Percentiles rank a stretch among this genome's conserved stretches.
phyloP scores from a whole-genome alignment of 1,284 basidiomycete genomes.

The Trichosporon sp. region DNA sequence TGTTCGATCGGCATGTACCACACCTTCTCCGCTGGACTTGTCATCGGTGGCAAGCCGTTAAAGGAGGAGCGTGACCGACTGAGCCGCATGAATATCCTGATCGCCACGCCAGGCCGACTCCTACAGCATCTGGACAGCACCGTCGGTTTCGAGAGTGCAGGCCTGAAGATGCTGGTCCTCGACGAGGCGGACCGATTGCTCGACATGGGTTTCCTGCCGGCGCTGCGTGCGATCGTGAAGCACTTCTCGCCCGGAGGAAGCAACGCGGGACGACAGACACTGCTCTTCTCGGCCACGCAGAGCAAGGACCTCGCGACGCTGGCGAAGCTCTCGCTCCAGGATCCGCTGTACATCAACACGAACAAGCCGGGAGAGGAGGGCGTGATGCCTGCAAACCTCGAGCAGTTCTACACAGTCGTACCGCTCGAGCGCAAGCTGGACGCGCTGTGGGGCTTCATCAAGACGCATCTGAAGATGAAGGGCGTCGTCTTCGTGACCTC shows the following conservation, averaged over 20 bases:
- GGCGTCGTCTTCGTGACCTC: conserved; percentile 89
- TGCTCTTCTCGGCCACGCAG: conserved; percentile 95
- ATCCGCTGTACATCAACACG: conserved; percentile 71
- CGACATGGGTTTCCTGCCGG: conserved; percentile 90
- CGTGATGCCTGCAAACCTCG: conserved; percentile 65
- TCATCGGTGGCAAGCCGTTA: conserved; percentile 94
- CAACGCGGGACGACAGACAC: conserved; percentile 68
- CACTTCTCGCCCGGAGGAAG: conserved; percentile 63
- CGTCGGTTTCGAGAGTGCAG: conserved; percentile 84
- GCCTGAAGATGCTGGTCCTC: conserved; percentile 87
- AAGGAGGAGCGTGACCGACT: conserved; percentile 88
- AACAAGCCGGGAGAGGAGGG: conserved; percentile 52
- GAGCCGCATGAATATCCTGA: conserved; percentile 91
- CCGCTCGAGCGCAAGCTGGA: conserved; percentile 84
- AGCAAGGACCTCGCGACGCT: conserved; percentile 84
- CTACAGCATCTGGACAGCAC: conserved; percentile 99
- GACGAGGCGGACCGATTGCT: conserved; percentile 96
- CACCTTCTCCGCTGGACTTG: conserved; percentile 86
- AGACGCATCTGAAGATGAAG: conserved; percentile 87
- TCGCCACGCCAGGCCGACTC: conserved; percentile 90
- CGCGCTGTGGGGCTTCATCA: conserved; percentile 90
- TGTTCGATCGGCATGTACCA: conserved; percentile 87
- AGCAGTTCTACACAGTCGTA: conserved; percentile 86
- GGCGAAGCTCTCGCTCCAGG: conserved; percentile 79
- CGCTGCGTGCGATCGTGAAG: conserved; percentile 80